Percentiles rank a stretch among this genome's conserved stretches.
Conservation (phyloP, 306 rosid genomes). For the Macrotyloma uniflorum region DNA sequence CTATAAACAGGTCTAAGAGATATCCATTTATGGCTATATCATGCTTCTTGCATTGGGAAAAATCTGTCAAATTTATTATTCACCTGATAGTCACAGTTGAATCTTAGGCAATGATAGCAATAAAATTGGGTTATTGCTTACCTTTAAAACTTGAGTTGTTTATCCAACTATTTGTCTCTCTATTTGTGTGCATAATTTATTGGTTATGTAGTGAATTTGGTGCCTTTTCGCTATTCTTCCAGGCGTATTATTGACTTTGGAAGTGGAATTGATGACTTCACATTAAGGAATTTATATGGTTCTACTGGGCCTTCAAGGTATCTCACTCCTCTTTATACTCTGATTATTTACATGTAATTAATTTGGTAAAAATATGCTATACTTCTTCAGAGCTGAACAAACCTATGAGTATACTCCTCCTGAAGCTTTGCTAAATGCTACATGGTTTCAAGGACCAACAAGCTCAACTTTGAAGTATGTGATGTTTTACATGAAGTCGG, state of each 20-base stretch:
- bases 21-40: slow-evolving; percentile 13
- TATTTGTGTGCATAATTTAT: not conserved
- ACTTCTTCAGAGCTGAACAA: slow-evolving; percentile 76
- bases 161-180: slow-evolving; percentile 4
- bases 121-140: slow-evolving; percentile 22
- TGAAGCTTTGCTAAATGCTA: slow-evolving; percentile 84
- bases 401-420: slow-evolving; percentile 89
- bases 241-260: slow-evolving; percentile 89
- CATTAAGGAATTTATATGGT: slow-evolving; percentile 85
- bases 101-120: slow-evolving; percentile 32
- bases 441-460: slow-evolving; percentile 77
- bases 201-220: slow-evolving; percentile 22
- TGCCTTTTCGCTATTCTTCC: slow-evolving; percentile 25
- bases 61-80: slow-evolving; percentile 10
- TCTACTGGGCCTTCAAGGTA: slow-evolving; percentile 92
- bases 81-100: slow-evolving; percentile 28
- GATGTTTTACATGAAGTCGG: slow-evolving; percentile 29
- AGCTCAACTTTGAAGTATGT: slow-evolving; percentile 81
- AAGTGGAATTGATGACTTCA: slow-evolving; percentile 88
- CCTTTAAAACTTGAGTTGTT: slow-evolving; percentile 31
- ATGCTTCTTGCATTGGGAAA: slow-evolving; percentile 19
- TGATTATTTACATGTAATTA: slow-evolving; percentile 8
- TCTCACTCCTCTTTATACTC: slow-evolving; percentile 29
- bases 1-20: slow-evolving; percentile 8
- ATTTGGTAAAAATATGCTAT: slow-evolving; percentile 31